Evolutionary conservation across 2,329 filamentous ascomycete genomes (phyloP), one percentile per base, ranked within the genome.

Genomic region (Alternaria brassicicola): DNA sequence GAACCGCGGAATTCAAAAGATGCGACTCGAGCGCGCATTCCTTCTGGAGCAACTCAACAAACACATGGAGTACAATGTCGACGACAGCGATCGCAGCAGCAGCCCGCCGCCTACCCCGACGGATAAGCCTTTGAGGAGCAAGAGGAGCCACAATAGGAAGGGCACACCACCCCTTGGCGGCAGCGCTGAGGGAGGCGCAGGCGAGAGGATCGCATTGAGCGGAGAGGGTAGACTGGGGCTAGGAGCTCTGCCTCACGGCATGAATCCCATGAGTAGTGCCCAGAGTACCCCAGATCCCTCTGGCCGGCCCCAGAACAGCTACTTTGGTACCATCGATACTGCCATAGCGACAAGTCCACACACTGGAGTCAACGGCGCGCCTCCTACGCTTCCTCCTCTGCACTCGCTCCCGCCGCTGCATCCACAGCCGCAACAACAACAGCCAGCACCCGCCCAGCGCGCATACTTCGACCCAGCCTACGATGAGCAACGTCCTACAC

Each of bases 1-100:
- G 61, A 89, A 91, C 77, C 88, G 93, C 64, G 90, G 92, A 71
- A 89, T 97, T 67, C 90, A 96, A 77, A 97, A 98, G 80, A 87
- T 96, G 84, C 89, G 95, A 48, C 85, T 98, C 23, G 91, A 96
- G 80, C 86, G 92, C 62, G 90, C 91, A 25, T 82, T 83, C 64
- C 76, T 84, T 17, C 77, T 84, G 23, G 81, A 84, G 53, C 78
- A 82, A 59, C 74, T 84, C 25, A 75, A 78, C 41, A 80, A 79
- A 59, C 72, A 79, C 43, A 82, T 82, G 79, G 79, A 82, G 31
- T 75, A 76, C 65, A 81, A 80, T 58, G 70, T 79, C 31, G 81
- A 82, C 57, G 80, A 93, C 74, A 92, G 89, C 9, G 90, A 93
- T 68, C 88, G 89, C 69, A 92, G 89, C 73, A 89, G 89, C 6